Percentiles rank a stretch among this genome's conserved stretches.
Conservation (phyloP, 2,329 filamentous ascomycete genomes). For the Aspergillus sojae region DNA sequence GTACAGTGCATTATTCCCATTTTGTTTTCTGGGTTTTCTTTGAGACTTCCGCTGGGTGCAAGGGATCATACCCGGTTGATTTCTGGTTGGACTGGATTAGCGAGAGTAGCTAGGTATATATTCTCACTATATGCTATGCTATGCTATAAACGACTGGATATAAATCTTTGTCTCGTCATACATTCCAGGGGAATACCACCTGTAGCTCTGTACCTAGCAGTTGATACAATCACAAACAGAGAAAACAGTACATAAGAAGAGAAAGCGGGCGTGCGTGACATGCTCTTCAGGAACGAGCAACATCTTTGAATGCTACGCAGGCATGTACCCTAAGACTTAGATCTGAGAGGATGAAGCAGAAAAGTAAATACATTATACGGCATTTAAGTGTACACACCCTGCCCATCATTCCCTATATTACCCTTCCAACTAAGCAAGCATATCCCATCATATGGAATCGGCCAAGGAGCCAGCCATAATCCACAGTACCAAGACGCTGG, state of each 20-base stretch:
- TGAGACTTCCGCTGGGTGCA: neutral
- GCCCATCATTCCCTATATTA: neutral
- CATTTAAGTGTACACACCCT: neutral
- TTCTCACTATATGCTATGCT: neutral
- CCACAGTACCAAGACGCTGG: neutral
- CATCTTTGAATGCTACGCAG: neutral
- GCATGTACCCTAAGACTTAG: neutral
- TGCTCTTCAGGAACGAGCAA: neutral
- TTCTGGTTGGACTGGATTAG: neutral
- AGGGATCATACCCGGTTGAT: neutral
- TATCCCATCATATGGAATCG: neutral
- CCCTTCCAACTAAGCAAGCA: neutral
- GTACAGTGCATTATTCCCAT: neutral
- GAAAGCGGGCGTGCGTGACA: neutral
- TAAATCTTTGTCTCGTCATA: neutral
- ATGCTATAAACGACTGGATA: neutral
- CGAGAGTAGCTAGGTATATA: neutral
- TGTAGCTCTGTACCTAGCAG: neutral
- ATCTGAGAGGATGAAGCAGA: neutral
- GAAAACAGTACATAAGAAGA: neutral
- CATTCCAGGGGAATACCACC: neutral
- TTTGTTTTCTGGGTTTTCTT: neutral
- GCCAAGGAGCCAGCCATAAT: neutral
- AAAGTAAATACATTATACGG: neutral
- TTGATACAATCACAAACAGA: neutral